A percentile compares a stretch with the other conserved stretches of the same genome.
Conservation (phyloP, 225 moss, liverwort and hornwort species). For the Thuidium tamariscinum region DNA sequence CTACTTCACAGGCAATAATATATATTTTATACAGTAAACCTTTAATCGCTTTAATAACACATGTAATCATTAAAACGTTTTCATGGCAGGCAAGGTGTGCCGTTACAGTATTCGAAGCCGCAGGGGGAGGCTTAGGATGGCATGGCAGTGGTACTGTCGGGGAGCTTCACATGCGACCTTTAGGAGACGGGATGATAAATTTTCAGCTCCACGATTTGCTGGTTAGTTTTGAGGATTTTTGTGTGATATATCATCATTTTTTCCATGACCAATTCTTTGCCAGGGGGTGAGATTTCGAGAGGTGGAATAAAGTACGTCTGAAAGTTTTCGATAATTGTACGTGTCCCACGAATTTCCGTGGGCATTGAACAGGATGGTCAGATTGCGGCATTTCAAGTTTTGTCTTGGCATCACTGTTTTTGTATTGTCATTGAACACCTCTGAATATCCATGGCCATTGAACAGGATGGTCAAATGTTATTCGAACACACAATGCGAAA, state of each 20-base stretch:
- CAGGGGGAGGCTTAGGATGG: conserved; percentile 48
- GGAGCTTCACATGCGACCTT: conserved; percentile 54
- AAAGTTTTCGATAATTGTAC: neutral
- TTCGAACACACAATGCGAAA: conserved; percentile 56
- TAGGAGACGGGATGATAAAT: conserved; percentile 56
- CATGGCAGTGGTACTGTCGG: conserved; percentile 54
- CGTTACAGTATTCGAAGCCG: conserved; percentile 51
- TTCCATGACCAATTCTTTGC: neutral
- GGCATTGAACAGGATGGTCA: neutral
- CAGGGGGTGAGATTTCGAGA: neutral
- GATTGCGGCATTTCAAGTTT: neutral
- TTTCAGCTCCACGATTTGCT: conserved; percentile 59
- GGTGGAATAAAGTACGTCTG: neutral
- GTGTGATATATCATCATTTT: neutral
- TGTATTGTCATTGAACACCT: neutral
- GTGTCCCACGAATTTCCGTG: neutral
- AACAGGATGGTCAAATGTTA: conserved; percentile 58
- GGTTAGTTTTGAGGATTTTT: conserved; percentile 13
- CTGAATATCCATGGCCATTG: neutral
- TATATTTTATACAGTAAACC: neutral
- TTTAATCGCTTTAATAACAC: neutral
- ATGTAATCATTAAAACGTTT: neutral
- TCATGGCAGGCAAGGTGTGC: conserved; percentile 46
- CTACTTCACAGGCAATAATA: neutral
- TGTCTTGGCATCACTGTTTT: neutral